Conservation (phyloP, 768 basidiomycete species). For the Termitomyces titanicus region DNA sequence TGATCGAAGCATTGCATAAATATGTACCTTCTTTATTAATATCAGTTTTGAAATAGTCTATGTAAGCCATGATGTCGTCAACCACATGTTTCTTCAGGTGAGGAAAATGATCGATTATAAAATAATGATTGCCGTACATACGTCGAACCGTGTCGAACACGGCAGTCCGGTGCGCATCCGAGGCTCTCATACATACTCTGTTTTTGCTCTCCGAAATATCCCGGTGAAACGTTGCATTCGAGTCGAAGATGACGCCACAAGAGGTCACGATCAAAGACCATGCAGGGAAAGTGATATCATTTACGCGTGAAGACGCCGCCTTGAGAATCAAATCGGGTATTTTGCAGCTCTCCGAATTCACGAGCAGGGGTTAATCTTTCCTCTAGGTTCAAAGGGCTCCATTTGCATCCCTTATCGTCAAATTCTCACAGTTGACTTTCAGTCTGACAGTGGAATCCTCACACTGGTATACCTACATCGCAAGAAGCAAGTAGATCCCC, state of each 20-base stretch:
- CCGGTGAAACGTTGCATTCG: not conserved
- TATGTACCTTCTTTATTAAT: not conserved
- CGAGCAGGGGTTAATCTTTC: not conserved
- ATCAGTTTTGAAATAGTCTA: too few relatives aligned
- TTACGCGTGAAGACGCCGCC: conserved; percentile 11
- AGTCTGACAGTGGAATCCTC: conserved; percentile 28
- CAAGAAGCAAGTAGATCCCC: conserved; percentile 34
- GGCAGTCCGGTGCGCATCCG: too few relatives aligned
- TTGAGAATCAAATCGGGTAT: conserved; percentile 16
- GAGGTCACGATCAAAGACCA: conserved; percentile 12
- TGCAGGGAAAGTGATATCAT: conserved; percentile 9
- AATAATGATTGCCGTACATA: too few relatives aligned
- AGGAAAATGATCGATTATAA: too few relatives aligned
- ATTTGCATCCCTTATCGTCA: conserved; percentile 39
- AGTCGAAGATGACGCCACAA: not conserved
- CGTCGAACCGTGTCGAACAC: too few relatives aligned
- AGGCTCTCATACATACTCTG: too few relatives aligned
- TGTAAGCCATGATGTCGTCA: too few relatives aligned
- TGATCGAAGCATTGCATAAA: not conserved
- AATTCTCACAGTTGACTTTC: conserved; percentile 50
- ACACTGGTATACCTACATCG: conserved; percentile 51
- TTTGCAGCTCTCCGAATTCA: not conserved
- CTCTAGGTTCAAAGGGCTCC: conserved; percentile 14
- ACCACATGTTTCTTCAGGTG: too few relatives aligned
- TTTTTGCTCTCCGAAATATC: too few relatives aligned